Evolutionary conservation across 768 basidiomycete species (phyloP), one percentile per base, ranked within the genome.

Genomic region (Gyrodon lividus): DNA sequence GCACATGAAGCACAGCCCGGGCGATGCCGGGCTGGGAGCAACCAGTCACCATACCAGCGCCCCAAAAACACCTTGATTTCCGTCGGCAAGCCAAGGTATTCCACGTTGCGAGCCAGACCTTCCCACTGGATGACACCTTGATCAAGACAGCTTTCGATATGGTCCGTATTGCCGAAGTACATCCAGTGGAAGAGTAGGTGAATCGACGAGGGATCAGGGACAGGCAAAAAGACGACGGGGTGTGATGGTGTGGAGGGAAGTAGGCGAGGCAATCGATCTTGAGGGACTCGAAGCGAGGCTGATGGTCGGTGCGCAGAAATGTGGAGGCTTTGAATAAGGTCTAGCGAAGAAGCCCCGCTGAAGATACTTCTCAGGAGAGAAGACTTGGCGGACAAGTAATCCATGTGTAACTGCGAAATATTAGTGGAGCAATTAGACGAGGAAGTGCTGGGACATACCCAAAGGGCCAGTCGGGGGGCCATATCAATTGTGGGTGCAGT

Each of bases 101-200:
- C 92, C 64, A 87, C 91, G 66, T 94, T 96, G 53, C 87, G 83
- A 17, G 89, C 89, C 54, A 95, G 74, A 24, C 89, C 90, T 59
- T 93, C 88, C 92, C 92, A 95, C 42, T 81, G 80, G 40, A 92
- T 77, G 46, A 75, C 67, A 17, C 86, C 83, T 17, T 74, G 70
- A 54, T 81, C 78, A 12, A 96, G 79, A 37, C 80, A 84, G 20
- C 81, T 75, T 61, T 87, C 81, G 60, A 96, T 85, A 48, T 75
- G 75, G 38, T 72, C 68, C 12, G 81, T 81, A 54, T 79, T 75
- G 26, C 89, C 91, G 69, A 89, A 92, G 71, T 89, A 89, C 77
- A 89, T 83, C 83, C 84, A 91, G 60, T 89, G 84, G 57, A 89
- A 70, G 59, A 92, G 79, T 22, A 84, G 73, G 30, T 83, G 82